Evolutionary conservation across 768 basidiomycete genomes (phyloP), one percentile per base, ranked within the genome.

Genomic region (Lactarius hatsudake): DNA sequence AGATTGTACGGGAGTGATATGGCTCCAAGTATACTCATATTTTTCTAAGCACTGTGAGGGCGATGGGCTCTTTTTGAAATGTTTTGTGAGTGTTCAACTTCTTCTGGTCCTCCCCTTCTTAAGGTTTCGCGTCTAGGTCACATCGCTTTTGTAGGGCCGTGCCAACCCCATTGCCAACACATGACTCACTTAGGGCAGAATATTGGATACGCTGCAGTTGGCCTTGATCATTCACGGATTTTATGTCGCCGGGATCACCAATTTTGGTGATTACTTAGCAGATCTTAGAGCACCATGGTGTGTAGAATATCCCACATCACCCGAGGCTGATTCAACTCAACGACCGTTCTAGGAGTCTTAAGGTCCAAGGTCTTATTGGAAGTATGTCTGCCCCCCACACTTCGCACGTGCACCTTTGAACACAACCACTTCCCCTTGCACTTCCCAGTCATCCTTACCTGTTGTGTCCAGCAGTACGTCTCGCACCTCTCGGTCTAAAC

Each of bases 1-100:
- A 62, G 61, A 18, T 53, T 62, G 34, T 62, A 62, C 10, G 61
- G 61, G 5, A n/a, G 61, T 55, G 20, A 62, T 26, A 28, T 62
- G 61, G 20, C 51, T 55, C n/a, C 61, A 62, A 30, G 36, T 54
- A 6, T 62, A 42, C 20, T 38, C 36, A 7, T 62, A 62, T 36
- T 62, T 62, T 62, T 28, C 51, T 9, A 12, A 32, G 9, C 61
- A 55, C 36, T 54, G 34, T 30, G 5, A 55, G 38, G 54, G 40
- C 9, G 61, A 62, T 23, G 40, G 23, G 38, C 51, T 30, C 34
- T 62, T 62, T 32, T 43, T 62, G 18, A 62, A 62, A 17, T 28
- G 7, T 45, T 62, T 62, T 40, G 62, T 63, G 42, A 17, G 62
- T 63, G 15, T 17, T 20, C 13, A 55, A 32, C 2, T 28, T 28